phyloP scores from a whole-genome alignment of 768 basidiomycete genomes.

The Amanita inopinata region DNA sequence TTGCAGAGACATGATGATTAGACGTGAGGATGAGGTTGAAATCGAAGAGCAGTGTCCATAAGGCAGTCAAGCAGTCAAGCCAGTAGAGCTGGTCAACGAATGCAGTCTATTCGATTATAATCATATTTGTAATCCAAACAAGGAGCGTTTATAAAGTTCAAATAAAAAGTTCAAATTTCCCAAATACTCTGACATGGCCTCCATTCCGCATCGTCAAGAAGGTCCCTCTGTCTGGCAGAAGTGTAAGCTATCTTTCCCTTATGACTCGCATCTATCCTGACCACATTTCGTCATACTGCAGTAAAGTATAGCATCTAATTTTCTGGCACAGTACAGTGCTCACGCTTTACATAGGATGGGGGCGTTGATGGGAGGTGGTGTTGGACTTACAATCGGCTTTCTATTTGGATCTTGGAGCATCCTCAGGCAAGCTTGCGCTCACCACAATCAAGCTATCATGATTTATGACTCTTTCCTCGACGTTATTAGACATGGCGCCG shows the following conservation, averaged over 20 bases:
- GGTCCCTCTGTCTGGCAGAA: constrained; percentile 72
- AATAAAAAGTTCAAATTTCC: too few relatives aligned
- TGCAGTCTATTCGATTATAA: too few relatives aligned
- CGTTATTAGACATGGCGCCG: constrained; percentile 66
- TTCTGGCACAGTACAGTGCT: constrained; percentile 8
- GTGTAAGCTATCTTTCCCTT: constrained; percentile 36
- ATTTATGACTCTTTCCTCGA: constrained; percentile 1
- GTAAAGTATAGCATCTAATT: constrained; percentile 40
- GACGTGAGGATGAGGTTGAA: not conserved
- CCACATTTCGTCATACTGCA: constrained; percentile 18
- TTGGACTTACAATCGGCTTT: constrained; percentile 95
- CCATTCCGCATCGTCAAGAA: constrained; percentile 25
- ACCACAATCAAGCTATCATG: not conserved
- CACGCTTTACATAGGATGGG: constrained; percentile 59
- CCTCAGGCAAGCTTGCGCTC: constrained; percentile 49
- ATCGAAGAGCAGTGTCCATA: too few relatives aligned
- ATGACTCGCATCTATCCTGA: constrained; percentile 6
- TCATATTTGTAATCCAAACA: too few relatives aligned
- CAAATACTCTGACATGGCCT: too few relatives aligned
- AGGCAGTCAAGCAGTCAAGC: too few relatives aligned
- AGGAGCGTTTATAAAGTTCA: too few relatives aligned
- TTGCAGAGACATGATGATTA: constrained; percentile 21
- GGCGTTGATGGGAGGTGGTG: constrained; percentile 85
- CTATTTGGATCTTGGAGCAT: constrained; percentile 94
- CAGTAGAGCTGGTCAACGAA: too few relatives aligned